These are phyloP conservation scores for Myriosclerotinia curreyana DNA, from an alignment of 2,329 filamentous ascomycete species.

Conservation along the genomic window DNA sequence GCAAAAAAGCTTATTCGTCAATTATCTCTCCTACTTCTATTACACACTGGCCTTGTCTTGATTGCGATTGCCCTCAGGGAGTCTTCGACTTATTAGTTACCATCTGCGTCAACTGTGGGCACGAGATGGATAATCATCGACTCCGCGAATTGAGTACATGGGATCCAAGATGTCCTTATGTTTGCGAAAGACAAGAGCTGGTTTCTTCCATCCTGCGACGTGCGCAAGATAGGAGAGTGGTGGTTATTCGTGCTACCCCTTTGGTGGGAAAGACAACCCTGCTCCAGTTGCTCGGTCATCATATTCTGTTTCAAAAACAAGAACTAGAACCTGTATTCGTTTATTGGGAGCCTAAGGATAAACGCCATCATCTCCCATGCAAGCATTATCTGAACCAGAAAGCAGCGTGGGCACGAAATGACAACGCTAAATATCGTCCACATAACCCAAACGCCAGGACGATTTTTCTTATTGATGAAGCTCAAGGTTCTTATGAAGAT, in stretches of 20 bases:
- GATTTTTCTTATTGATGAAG: not conserved
- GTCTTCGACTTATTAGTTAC: not conserved
- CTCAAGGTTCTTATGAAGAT: constrained; percentile 6
- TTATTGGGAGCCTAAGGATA: not conserved
- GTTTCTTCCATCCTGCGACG: not conserved
- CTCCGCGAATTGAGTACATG: not conserved
- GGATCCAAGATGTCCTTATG: not conserved
- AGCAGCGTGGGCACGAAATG: not conserved
- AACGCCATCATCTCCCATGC: not conserved
- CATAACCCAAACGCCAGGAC: not conserved
- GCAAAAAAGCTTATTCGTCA: not conserved
- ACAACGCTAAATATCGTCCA: not conserved
- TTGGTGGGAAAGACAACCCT: constrained; percentile 1
- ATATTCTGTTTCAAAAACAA: not conserved
- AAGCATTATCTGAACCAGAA: not conserved
- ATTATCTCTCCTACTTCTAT: not conserved
- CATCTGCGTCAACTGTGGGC: not conserved
- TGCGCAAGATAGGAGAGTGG: not conserved
- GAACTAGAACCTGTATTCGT: constrained; percentile 1
- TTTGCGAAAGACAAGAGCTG: not conserved
- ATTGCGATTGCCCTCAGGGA: constrained; percentile 4
- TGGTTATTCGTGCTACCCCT: constrained; percentile 10
- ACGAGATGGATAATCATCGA: not conserved
- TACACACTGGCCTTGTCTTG: not conserved
- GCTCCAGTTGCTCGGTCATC: not conserved